A percentile compares a stretch with the other conserved stretches of the same genome.
These are phyloP conservation scores for Ajuga chamaepitys DNA, from an alignment of 257 asterid species.

Conservation along the genomic window DNA sequence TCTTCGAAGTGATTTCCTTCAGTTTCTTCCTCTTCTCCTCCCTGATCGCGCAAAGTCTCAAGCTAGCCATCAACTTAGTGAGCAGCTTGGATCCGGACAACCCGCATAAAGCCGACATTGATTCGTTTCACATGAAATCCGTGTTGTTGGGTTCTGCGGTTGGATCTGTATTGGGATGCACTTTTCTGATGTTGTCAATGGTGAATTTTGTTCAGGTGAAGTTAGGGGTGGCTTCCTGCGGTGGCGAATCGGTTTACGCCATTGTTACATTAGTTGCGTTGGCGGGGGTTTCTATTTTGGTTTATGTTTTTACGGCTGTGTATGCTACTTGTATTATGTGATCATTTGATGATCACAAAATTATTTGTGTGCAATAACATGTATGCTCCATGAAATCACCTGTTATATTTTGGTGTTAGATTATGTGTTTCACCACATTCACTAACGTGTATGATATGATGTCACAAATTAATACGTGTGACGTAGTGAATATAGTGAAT, in stretches of 20 bases:
- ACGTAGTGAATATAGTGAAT: no score
- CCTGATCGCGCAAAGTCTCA: conserved; percentile 28
- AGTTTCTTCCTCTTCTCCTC: conserved; percentile 38
- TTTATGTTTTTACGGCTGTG: conserved; percentile 19
- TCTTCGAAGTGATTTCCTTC: conserved; percentile 34
- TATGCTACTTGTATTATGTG: conserved; percentile 18
- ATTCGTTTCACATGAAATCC: conserved; percentile 7
- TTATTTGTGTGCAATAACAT: no score
- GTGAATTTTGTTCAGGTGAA: conserved; percentile 24
- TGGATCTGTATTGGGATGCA: conserved; percentile 26
- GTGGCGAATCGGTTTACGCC: conserved; percentile 13
- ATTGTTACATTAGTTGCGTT: conserved; percentile 1
- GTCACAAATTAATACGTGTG: no score
- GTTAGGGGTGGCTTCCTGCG: conserved; percentile 19
- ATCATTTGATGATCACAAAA: no score
- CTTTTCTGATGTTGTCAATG: conserved; percentile 23
- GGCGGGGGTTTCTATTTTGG: conserved; percentile 16
- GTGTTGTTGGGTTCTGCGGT: conserved; percentile 24
- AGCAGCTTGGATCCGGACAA: conserved; percentile 11
- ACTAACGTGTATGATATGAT: no score
- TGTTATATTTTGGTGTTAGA: no score
- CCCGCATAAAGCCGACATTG: conserved; percentile 18
- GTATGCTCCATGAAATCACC: no score
- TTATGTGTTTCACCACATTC: no score
- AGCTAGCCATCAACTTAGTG: conserved; percentile 26